phyloP scores from a whole-genome alignment of 2,329 filamentous ascomycete genomes.

The Neoscytalidium dimidiatum region DNA sequence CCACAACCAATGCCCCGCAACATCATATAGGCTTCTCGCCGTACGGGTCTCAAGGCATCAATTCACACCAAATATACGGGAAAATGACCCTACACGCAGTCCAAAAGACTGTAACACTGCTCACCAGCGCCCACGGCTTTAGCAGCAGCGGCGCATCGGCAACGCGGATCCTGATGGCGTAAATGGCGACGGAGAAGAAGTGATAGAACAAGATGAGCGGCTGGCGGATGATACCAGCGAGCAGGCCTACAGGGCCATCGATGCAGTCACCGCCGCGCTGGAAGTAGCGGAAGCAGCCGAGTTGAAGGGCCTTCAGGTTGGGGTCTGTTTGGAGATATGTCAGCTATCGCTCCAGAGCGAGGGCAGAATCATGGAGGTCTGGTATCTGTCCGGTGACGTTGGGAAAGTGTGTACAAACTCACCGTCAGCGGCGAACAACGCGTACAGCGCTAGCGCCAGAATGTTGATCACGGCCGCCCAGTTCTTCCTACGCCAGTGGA shows the following conservation, averaged over 20 bases:
- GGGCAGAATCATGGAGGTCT: too few relatives aligned
- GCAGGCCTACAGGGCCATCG: constrained; percentile 76
- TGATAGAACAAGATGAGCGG: constrained; percentile 83
- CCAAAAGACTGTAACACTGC: constrained; percentile 71
- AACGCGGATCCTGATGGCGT: constrained; percentile 75
- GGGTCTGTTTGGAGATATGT: constrained; percentile 47
- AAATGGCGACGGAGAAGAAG: constrained; percentile 91
- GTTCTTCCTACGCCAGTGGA: constrained; percentile 86
- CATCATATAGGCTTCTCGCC: too few relatives aligned
- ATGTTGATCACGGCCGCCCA: constrained; percentile 92
- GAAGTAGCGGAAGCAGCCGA: constrained; percentile 93
- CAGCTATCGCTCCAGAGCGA: neutral
- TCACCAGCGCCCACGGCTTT: constrained; percentile 56
- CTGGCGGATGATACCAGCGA: constrained; percentile 77
- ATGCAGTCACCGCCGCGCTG: constrained; percentile 69
- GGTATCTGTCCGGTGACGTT: neutral
- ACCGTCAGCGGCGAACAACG: constrained; percentile 82
- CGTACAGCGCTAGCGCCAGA: constrained; percentile 91
- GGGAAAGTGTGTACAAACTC: constrained; percentile 21
- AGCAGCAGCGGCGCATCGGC: constrained; percentile 46
- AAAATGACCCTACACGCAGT: constrained; percentile 81
- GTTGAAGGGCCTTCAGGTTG: constrained; percentile 77
- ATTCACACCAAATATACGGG: constrained; percentile 75
- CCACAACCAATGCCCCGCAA: too few relatives aligned
- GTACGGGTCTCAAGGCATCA: constrained; percentile 40